Evolutionary conservation across 2,329 filamentous ascomycete genomes (phyloP).

Genomic region (Incumbomyces lentus): DNA sequence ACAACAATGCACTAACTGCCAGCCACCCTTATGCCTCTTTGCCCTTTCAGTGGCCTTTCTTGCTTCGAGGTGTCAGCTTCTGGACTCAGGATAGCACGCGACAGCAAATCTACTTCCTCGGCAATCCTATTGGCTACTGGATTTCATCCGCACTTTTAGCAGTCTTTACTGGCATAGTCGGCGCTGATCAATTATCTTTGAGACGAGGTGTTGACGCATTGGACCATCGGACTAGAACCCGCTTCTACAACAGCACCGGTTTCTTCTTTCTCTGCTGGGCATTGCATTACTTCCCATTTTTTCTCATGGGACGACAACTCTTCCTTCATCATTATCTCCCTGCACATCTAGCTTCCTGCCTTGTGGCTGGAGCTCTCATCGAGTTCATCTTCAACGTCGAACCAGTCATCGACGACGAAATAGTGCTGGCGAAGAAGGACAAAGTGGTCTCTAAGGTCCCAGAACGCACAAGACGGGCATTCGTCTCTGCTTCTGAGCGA

Average conservation of each 20-base stretch:
- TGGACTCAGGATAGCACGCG: constrained; percentile 95
- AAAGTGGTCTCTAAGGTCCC: constrained; percentile 31
- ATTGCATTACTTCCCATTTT: constrained; percentile 95
- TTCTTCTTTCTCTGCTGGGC: constrained; percentile 99
- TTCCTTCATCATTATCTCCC: constrained; percentile 98
- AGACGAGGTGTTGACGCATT: constrained; percentile 87
- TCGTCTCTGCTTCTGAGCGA: constrained; percentile 70
- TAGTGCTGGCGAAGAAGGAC: constrained; percentile 26
- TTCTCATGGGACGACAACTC: constrained; percentile 92
- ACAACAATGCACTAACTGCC: constrained; percentile 96
- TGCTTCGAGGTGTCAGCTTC: constrained; percentile 94
- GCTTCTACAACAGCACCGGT: constrained; percentile 94
- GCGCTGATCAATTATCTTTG: constrained; percentile 85
- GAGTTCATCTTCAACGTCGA: constrained; percentile 96
- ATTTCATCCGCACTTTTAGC: constrained; percentile 82
- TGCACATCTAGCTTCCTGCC: constrained; percentile 77
- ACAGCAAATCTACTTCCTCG: constrained; percentile 96
- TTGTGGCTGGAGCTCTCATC: constrained; percentile 81
- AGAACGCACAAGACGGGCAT: constrained; percentile 41
- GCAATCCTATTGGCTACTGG: constrained; percentile 97
- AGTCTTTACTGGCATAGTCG: constrained; percentile 83
- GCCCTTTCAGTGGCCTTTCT: constrained; percentile 95
- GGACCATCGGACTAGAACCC: constrained; percentile 81
- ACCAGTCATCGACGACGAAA: constrained; percentile 43
- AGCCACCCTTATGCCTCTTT: constrained; percentile 92